Conservation (phyloP, 495 filamentous ascomycete species). For the Daldinia grandis region DNA sequence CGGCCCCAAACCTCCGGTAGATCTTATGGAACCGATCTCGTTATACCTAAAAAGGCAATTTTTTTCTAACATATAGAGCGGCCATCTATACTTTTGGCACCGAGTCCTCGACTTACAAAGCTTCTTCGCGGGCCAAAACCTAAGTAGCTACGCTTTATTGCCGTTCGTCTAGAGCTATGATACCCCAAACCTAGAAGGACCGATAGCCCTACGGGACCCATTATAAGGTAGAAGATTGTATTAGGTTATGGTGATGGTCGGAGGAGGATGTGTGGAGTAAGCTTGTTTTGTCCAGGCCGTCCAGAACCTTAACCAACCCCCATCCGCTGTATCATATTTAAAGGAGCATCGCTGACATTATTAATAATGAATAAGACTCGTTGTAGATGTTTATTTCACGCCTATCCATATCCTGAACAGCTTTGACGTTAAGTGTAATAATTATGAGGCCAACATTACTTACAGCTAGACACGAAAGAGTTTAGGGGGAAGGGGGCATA, state of each 20-base stretch:
- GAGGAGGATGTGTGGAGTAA: not conserved
- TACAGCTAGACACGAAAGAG: not conserved
- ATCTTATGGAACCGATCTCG: constrained; percentile 8
- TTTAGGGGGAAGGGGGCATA: not conserved
- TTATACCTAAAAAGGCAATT: not conserved
- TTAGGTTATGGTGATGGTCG: constrained; percentile 9
- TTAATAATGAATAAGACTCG: not conserved
- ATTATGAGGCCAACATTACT: not conserved
- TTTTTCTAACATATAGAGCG: not conserved
- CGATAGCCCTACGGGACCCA: not conserved
- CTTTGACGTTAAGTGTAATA: not conserved
- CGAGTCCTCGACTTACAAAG: not conserved
- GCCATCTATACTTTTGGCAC: not conserved
- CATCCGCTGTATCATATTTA: not conserved
- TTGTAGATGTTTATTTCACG: not conserved
- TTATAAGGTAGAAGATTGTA: not conserved
- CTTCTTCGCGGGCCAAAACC: not conserved
- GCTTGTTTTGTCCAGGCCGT: not conserved
- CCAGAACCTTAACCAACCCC: not conserved
- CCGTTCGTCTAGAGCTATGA: not conserved
- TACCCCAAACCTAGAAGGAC: not conserved
- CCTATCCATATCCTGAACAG: not conserved
- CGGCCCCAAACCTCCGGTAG: constrained; percentile 8
- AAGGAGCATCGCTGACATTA: not conserved
- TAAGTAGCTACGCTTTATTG: not conserved